Percentiles rank a stretch among this genome's conserved stretches.
Evolutionary conservation across 2,329 filamentous ascomycete species (phyloP).

Genomic region (Dothideomycetes sp.): DNA sequence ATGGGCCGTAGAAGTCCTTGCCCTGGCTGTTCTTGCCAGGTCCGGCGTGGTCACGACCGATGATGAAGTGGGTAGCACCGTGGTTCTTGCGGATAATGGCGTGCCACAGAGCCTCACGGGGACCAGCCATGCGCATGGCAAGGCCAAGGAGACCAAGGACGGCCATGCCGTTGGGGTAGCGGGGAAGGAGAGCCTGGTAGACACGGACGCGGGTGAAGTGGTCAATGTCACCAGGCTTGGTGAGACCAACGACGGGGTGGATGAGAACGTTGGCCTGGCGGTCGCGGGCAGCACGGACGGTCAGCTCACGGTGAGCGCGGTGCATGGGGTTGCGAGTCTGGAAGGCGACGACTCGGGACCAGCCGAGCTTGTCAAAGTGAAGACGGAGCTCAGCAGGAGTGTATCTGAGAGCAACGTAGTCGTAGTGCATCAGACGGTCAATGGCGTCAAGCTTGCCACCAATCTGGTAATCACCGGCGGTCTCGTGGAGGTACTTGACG

Average conservation of each 20-base stretch:
- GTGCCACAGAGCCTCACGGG: constrained; percentile 98
- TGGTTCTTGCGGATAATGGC: constrained; percentile 99
- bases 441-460: constrained; percentile 94
- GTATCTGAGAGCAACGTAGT: constrained; percentile 93
- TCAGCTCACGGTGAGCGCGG: constrained; percentile 93
- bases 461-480: constrained; percentile 78
- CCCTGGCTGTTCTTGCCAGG: constrained; percentile 98
- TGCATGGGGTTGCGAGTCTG: constrained; percentile 99
- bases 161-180: constrained; percentile 99
- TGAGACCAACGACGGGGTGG: constrained; percentile 95
- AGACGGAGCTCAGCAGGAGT: constrained; percentile 87
- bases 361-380: constrained; percentile 99
- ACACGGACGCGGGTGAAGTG: constrained; percentile 99
- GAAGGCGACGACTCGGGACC: constrained; percentile 96
- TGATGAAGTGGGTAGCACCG: constrained; percentile 97
- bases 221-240: constrained; percentile 98
- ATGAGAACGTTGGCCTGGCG: constrained; percentile 98
- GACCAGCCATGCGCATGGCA: constrained; percentile 98
- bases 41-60: constrained; percentile 94
- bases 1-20: constrained; percentile 93
- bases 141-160: constrained; percentile 88
- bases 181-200: constrained; percentile 90
- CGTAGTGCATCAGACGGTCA: constrained; percentile 94
- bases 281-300: constrained; percentile 87
- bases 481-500: constrained; percentile 76